Evolutionary conservation across 768 basidiomycete genomes (phyloP).

Genomic region (Kwoniella shandongensis): DNA sequence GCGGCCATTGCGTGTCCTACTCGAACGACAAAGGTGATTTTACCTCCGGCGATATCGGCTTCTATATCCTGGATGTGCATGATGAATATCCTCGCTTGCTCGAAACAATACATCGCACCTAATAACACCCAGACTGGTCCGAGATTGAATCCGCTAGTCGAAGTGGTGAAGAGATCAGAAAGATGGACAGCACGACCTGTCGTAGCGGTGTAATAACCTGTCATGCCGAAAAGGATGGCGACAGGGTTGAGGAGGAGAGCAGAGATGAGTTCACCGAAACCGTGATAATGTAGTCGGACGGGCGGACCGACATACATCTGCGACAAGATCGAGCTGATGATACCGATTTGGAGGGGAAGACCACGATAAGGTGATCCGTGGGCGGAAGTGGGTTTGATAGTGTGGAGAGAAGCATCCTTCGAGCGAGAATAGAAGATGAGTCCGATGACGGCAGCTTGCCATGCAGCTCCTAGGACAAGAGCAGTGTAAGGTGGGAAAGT

Average conservation of each 20-base stretch:
- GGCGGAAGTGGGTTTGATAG: slow-evolving; percentile 34
- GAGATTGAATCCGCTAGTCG: slow-evolving; percentile 21
- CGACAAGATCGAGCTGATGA: slow-evolving; percentile 26
- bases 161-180: slow-evolving; percentile 19
- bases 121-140: slow-evolving; percentile 28
- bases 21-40: slow-evolving; percentile 25
- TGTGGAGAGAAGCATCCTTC: slow-evolving; percentile 10
- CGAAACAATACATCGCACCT: slow-evolving; percentile 27
- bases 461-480: slow-evolving; percentile 1
- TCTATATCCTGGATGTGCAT: slow-evolving; percentile 42
- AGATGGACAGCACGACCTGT: slow-evolving; percentile 6
- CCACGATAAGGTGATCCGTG: slow-evolving; percentile 28
- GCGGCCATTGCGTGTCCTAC: slow-evolving; percentile 7
- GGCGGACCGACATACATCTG: slow-evolving; percentile 30
- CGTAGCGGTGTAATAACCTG: slow-evolving; percentile 32
- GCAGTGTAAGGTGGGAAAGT: slow-evolving; percentile 34
- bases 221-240: slow-evolving; percentile 28
- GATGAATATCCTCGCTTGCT: slow-evolving; percentile 37
- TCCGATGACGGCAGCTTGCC: slow-evolving; percentile 17
- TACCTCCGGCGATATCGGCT: slow-evolving; percentile 27
- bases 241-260: slow-evolving; percentile 32
- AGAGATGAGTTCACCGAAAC: slow-evolving; percentile 29
- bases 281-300: slow-evolving; percentile 28
- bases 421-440: slow-evolving; percentile 24
- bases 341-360: slow-evolving; percentile 24